Evolutionary conservation across 2,329 filamentous ascomycete genomes (phyloP).

Genomic region (Talaromyces amestolkiae): DNA sequence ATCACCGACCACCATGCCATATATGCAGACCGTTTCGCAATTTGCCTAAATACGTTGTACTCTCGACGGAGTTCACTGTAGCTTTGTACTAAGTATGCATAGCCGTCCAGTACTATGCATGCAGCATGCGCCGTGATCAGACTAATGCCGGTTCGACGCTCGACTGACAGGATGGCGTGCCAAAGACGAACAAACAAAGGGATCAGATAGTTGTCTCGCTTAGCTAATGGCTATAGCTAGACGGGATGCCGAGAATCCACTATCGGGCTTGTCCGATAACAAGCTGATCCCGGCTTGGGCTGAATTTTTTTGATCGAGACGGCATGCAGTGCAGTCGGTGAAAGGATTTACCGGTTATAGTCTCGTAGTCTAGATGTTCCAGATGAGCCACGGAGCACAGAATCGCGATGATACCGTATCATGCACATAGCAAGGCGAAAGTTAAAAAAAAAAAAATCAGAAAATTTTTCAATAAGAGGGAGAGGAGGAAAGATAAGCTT

Average conservation of each 20-base stretch:
- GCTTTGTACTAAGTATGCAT: background rate
- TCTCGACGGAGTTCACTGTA: background rate
- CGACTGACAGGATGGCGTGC: background rate
- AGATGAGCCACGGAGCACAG: background rate
- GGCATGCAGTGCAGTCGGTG: background rate
- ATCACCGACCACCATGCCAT: background rate
- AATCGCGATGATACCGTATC: background rate
- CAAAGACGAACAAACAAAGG: background rate
- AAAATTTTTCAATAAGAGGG: background rate
- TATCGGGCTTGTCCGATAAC: background rate
- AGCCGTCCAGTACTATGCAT: background rate
- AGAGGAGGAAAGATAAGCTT: background rate
- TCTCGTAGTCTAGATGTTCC: background rate
- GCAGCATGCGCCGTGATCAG: background rate
- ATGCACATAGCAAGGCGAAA: background rate
- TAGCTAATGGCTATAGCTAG: background rate
- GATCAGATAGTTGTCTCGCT: background rate
- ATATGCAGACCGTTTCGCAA: background rate
- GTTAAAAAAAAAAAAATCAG: background rate
- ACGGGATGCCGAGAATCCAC: constrained; percentile 6
- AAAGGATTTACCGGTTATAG: background rate
- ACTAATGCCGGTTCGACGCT: background rate
- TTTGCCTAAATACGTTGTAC: background rate
- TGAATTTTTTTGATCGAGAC: background rate
- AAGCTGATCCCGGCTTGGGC: background rate